Base-by-base conservation (phyloP, 257 asterid genomes). In the Plantago ovata region DNA sequence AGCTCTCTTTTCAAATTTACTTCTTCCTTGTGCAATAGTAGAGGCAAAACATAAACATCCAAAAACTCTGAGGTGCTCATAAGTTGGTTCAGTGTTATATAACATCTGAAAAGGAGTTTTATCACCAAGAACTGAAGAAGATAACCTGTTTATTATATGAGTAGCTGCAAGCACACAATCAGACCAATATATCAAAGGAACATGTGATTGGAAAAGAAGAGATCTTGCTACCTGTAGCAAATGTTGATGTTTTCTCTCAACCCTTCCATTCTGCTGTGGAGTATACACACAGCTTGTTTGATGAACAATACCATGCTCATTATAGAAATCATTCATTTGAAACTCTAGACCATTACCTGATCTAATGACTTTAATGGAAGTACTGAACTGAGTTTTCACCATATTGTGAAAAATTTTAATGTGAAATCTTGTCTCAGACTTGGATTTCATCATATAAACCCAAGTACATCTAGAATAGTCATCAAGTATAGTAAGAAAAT, bases 401-500 rank as follows among this genome's bases (percentile, higher is more conserved):
- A n/a, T n/a, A n/a, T n/a, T n/a, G n/a, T n/a, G n/a, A n/a, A n/a
- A n/a, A n/a, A n/a, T n/a, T n/a, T n/a, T n/a, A n/a, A n/a, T n/a
- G n/a, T n/a, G n/a, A n/a, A n/a, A n/a, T n/a, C n/a, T n/a, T n/a
- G n/a, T n/a, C 13, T 48, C 13, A 7, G 24, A 38, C 13, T 62
- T 62, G 38, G 9, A 6, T 18, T 48, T 49, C 59, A 62, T 50
- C 4, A 50, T 9, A 21, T n/a, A 53, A 0, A 42, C 11, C 60
- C 68, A 63, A 1, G 52, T 49, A 15, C 41, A 50, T 20, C 68
- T 14, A 14, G 13, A 7, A 10, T 1, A 19, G 20, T 62, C 68
- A 62, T 62, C 68, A 1, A 51, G 39, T 11, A 62, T 39, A 6
- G 68, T 33, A 1, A 62, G 40, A 48, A 62, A 62, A 62, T 49